Evolutionary conservation across 192 early-diverging fungal genomes (phyloP).

Genomic region (Coemansia sp.): DNA sequence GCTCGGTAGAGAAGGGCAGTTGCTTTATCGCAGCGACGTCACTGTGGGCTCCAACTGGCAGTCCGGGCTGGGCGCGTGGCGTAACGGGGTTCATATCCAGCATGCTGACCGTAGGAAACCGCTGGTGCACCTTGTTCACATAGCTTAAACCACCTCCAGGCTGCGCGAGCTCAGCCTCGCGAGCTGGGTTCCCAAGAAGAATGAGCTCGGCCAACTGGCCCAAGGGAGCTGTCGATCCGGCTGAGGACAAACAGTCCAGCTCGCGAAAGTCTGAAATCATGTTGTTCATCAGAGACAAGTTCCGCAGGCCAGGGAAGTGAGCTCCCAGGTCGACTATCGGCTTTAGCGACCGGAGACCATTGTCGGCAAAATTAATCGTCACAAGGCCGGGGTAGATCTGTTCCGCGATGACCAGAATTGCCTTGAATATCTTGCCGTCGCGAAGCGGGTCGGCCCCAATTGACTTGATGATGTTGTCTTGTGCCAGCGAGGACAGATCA

Average conservation of each 20-base stretch:
- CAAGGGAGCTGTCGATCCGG: constrained; percentile 41
- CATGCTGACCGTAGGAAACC: constrained; percentile 48
- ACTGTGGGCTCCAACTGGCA: background rate
- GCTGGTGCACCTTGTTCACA: constrained; percentile 44
- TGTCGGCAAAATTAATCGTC: constrained; percentile 42
- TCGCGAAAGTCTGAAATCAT: constrained; percentile 31
- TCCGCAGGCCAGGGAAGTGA: constrained; percentile 37
- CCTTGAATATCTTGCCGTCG: constrained; percentile 46
- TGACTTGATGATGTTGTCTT: constrained; percentile 35
- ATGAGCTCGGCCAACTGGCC: constrained; percentile 33
- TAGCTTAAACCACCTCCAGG: constrained; percentile 36
- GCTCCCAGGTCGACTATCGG: constrained; percentile 38
- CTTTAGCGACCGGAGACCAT: constrained; percentile 36
- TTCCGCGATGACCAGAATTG: constrained; percentile 37
- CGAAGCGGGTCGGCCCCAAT: constrained; percentile 39
- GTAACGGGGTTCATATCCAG: constrained; percentile 45
- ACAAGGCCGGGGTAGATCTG: constrained; percentile 36
- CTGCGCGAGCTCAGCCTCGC: constrained; percentile 21
- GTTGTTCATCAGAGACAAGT: constrained; percentile 50
- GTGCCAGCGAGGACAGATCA: constrained; percentile 38
- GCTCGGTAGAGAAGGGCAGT: constrained; percentile 36
- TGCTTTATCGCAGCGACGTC: background rate
- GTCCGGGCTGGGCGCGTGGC: constrained; percentile 27
- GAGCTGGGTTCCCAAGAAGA: constrained; percentile 33
- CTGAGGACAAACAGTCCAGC: constrained; percentile 40